These are phyloP conservation scores for Rubia yunnanensis DNA, from an alignment of 257 asterid species.

Conservation along the genomic window DNA sequence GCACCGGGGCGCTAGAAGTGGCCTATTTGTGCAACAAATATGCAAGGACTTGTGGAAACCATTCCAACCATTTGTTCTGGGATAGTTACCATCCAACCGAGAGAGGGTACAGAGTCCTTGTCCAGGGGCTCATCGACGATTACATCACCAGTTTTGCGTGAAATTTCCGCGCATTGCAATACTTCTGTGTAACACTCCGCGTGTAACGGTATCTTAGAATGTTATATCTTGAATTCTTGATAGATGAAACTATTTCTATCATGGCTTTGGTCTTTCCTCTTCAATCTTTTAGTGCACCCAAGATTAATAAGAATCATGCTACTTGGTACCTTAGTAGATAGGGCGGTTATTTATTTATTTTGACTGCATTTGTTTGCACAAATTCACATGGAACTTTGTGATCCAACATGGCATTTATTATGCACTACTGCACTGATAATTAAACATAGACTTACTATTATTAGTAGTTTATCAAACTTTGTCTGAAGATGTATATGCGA, in stretches of 20 bases:
- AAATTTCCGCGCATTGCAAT: background rate
- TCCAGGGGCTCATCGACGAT: slow-evolving; percentile 1
- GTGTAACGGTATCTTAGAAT: no score
- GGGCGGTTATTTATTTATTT: background rate
- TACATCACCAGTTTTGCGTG: slow-evolving; percentile 3
- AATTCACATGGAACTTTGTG: background rate
- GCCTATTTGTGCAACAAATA: slow-evolving; percentile 20
- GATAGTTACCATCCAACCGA: slow-evolving; percentile 39
- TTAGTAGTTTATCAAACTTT: background rate
- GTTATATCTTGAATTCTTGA: no score
- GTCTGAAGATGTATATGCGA: no score
- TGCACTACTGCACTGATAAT: background rate
- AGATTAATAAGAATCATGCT: background rate
- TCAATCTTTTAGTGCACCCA: no score
- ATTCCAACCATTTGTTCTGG: slow-evolving; percentile 28
- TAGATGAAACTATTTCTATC: no score
- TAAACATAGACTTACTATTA: background rate
- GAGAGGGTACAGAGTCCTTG: slow-evolving; percentile 23
- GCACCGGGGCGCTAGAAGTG: slow-evolving; percentile 26
- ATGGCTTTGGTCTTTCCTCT: no score
- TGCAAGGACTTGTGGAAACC: slow-evolving; percentile 23
- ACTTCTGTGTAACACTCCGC: background rate
- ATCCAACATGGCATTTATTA: background rate
- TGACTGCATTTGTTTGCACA: background rate
- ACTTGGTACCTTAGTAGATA: background rate